Base-by-base conservation (phyloP, 2,329 filamentous ascomycete species). In the Pestalotiopsis sp. region DNA sequence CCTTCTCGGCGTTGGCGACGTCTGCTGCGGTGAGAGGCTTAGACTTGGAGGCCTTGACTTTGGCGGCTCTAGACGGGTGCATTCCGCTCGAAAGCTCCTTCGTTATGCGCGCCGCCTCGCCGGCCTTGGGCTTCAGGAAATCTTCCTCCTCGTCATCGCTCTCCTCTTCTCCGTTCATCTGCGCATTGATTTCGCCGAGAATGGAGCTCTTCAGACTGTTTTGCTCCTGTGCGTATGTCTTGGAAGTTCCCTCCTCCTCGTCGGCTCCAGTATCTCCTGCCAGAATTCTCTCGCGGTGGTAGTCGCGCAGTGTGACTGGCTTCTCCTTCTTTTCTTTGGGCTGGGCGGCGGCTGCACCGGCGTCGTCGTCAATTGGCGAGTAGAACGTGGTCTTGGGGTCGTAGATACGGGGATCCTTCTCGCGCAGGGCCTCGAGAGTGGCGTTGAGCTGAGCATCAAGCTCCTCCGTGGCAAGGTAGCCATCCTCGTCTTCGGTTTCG, bases 391-490 rank as follows among this genome's bases (percentile, higher is more conserved):
- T 86, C 40, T 90, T 86, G 70, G 89, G 86, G 79, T 98, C 92
- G 83, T 98, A 98, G 64, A 99, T 90, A 65, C 92, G 87, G 35
- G 96, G 96, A 75, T 99, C 96, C 78, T 97, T 98, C 75, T 88
- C 91, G 73, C 91, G 90, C 76, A 99, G 94, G 56, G 96, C 96
- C 71, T 93, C 86, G 24, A 99, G 85, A 0, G 94, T 97, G 26
- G 91, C 94, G 60, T 91, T 90, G 72, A 98, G 97, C 76, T 98
- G 91, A 14, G 90, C 88, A 78, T 99, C 96, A 57, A 98, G 86
- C 40, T 90, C 90, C 75, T 92, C 91, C 17, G 94, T 98, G 38
- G 91, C 93, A 13, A 99, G 85, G 72, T 96, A 93, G 66, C 92
- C 96, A 35, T 93, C 91, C 72, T 98, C 95, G 74, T 98, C 96